Base-by-base conservation (phyloP, 2,329 filamentous ascomycete genomes). In the Zymoseptoria ardabiliae region DNA sequence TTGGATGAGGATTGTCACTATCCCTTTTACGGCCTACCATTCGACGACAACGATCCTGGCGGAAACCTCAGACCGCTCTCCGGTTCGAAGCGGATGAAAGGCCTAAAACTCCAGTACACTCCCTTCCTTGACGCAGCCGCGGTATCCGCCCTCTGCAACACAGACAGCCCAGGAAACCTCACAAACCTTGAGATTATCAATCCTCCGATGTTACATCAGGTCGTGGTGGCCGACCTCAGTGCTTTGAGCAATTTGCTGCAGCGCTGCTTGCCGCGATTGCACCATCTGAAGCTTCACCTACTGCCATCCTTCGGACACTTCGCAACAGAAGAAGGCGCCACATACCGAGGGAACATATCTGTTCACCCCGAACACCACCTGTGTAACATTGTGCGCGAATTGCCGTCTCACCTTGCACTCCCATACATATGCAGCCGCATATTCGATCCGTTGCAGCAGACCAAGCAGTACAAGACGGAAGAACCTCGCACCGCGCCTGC, bases 381-480 rank as follows among this genome's bases (percentile, higher is more conserved):
- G 45, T 69, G 67, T 58, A 61, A 62, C 53, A 55, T 69, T 20
- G 54, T 69, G 19, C 63, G 63, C 22, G 53, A 58, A 17, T 21
- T 62, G 10, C n/a, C n/a, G n/a, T n/a, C n/a, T n/a, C n/a, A 68
- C 55, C 50, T 69, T 49, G 63, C 63, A 17, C 23, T 69, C 6
- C 65, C 67, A 6, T 67, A 61, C 35, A 63, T 58, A 3, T 69
- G 66, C 58, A 54, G 28, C 45, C 41, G 50, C 10, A 63, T 68
- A 10, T 65, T 67, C 45, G 20, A 53, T 5, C 21, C 54, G 10
- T 53, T 60, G 41, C 30, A 49, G 11, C 19, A 58, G 7, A 54
- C n/a, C 4, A 13, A 4, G 17, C 49, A 9, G 19, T 58, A 50
- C 49, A 13, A 25, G 21, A 8, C 8, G 1, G 19, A 25, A 5